phyloP scores from a whole-genome alignment of 805 yeast genomes.

The Nakazawaea wyomingensis region DNA sequence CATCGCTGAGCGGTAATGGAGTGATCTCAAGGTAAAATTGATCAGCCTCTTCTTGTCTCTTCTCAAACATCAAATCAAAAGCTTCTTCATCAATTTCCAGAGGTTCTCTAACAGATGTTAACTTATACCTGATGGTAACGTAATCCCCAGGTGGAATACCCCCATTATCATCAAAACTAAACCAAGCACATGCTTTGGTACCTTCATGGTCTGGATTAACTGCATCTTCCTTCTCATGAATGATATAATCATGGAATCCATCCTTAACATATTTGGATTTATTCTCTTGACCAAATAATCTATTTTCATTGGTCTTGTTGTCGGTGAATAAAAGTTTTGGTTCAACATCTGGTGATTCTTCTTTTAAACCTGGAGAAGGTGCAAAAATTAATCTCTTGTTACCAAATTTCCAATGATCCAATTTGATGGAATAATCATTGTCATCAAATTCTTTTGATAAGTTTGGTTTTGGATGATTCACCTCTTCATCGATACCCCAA shows the following conservation, averaged over 20 bases:
- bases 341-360: conserved; percentile 57
- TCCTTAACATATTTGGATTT: conserved; percentile 67
- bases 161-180: conserved; percentile 66
- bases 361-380: conserved; percentile 75
- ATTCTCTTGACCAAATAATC: conserved; percentile 61
- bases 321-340: conserved; percentile 81
- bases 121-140: conserved; percentile 77
- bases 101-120: conserved; percentile 25
- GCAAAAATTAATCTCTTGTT: conserved; percentile 63
- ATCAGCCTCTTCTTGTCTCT: conserved; percentile 83
- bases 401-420: conserved; percentile 70
- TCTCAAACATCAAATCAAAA: conserved; percentile 63
- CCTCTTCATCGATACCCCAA: conserved; percentile 65
- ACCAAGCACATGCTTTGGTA: conserved; percentile 84
- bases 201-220: conserved; percentile 70
- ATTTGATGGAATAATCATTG: conserved; percentile 43
- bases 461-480: conserved; percentile 44
- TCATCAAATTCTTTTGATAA: conserved; percentile 34
- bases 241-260: conserved; percentile 82
- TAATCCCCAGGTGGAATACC: conserved; percentile 84
- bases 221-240: conserved; percentile 52
- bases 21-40: conserved; percentile 86
- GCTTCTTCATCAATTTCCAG: conserved; percentile 60
- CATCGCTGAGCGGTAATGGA: conserved; percentile 79
- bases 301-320: conserved; percentile 74